A percentile compares a stretch with the other conserved stretches of the same genome.
Conservation (phyloP, 306 rosid species). For the Lathyrus tuberosus region DNA sequence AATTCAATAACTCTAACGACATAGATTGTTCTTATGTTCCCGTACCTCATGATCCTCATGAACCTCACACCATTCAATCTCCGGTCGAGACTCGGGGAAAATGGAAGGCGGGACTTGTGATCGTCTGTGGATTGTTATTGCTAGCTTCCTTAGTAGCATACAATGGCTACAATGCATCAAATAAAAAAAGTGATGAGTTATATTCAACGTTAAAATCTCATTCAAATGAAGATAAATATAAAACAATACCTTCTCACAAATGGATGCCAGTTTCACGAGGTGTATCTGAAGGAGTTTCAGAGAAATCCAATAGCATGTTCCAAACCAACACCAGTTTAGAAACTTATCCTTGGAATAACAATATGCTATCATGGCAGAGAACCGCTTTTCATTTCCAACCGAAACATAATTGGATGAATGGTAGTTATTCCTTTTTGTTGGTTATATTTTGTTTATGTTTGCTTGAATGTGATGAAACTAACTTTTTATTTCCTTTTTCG, state of each 20-base stretch:
- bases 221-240: neutral
- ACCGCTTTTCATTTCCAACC: conserved; percentile 92
- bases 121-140: conserved; percentile 50
- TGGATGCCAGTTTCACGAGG: conserved; percentile 60
- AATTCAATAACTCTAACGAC: neutral
- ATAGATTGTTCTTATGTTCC: conserved; percentile 38
- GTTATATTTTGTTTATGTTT: neutral
- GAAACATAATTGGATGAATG: conserved; percentile 92
- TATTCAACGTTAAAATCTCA: neutral
- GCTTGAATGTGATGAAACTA: conserved; percentile 3
- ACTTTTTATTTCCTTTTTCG: conserved; percentile 3
- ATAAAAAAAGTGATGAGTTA: neutral
- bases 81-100: conserved; percentile 24
- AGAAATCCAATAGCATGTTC: conserved; percentile 53
- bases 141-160: conserved; percentile 48
- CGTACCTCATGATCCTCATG: conserved; percentile 42
- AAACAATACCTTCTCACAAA: conserved; percentile 8
- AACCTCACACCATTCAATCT: conserved; percentile 15
- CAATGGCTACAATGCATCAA: conserved; percentile 5
- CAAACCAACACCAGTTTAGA: neutral
- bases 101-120: conserved; percentile 30
- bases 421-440: conserved; percentile 35
- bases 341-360: conserved; percentile 72
- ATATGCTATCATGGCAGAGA: conserved; percentile 89
- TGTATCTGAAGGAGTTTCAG: conserved; percentile 66